These are phyloP conservation scores for Chenopodium quinoa DNA, from an alignment of 148 eudicot species.

Conservation along the genomic window DNA sequence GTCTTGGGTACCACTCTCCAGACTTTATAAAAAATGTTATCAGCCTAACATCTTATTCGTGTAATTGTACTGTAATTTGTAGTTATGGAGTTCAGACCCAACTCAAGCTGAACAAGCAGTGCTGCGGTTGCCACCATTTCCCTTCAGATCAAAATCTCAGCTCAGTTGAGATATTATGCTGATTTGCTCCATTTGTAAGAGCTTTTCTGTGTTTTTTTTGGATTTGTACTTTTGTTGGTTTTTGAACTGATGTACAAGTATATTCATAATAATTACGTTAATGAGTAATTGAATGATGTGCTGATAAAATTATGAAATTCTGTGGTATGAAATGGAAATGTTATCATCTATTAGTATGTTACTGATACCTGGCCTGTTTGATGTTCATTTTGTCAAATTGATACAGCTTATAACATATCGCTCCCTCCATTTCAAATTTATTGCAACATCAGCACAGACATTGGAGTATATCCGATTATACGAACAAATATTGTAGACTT, in stretches of 20 bases:
- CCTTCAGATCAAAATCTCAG: conserved; percentile 25
- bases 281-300: too few species aligned
- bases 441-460: neutral
- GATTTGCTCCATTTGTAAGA: neutral
- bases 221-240: neutral
- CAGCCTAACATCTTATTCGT: too few species aligned
- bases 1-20: too few species aligned
- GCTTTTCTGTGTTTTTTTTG: neutral
- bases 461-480: too few species aligned
- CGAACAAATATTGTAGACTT: too few species aligned
- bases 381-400: neutral
- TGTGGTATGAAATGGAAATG: neutral
- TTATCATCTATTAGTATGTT: neutral
- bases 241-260: too few species aligned
- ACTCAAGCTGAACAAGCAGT: conserved; percentile 87
- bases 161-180: conserved; percentile 10
- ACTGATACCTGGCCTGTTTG: neutral
- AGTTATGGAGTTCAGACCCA: conserved; percentile 88
- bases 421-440: too few species aligned
- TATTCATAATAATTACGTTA: too few species aligned
- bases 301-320: too few species aligned
- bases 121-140: conserved; percentile 80
- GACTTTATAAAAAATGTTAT: too few species aligned
- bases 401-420: too few species aligned
- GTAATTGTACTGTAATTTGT: neutral